Percentiles rank a stretch among this genome's conserved stretches.
Conservation (phyloP, 352 stramenopile species). For the Phytophthora sansomeana region DNA sequence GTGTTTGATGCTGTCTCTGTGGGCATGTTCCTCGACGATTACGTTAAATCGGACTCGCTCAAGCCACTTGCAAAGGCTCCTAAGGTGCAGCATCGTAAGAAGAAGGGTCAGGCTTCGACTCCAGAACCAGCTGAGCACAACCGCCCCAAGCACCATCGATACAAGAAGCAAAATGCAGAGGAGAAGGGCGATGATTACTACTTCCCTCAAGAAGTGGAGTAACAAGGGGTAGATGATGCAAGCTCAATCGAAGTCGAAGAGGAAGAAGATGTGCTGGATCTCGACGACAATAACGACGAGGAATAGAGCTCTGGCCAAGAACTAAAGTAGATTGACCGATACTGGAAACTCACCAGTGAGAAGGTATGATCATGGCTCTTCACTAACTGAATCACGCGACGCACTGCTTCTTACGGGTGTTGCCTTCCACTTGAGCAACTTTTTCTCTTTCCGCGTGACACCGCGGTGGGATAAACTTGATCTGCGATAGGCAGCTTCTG, state of each 20-base stretch:
- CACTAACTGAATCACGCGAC: constrained; percentile 20
- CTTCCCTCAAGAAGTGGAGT: constrained; percentile 44
- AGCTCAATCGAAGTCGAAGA: constrained; percentile 48
- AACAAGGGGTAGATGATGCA: constrained; percentile 33
- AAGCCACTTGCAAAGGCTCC: constrained; percentile 63
- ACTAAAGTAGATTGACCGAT: not conserved
- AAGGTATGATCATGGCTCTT: constrained; percentile 13
- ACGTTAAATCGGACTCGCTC: constrained; percentile 39
- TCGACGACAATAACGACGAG: constrained; percentile 53
- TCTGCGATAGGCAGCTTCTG: constrained; percentile 21
- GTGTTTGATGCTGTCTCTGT: constrained; percentile 67
- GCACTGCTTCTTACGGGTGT: constrained; percentile 47
- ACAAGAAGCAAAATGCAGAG: constrained; percentile 36
- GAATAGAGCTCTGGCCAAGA: constrained; percentile 15
- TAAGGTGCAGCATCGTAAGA: constrained; percentile 57
- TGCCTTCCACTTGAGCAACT: constrained; percentile 66
- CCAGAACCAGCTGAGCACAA: constrained; percentile 19
- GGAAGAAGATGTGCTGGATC: constrained; percentile 61
- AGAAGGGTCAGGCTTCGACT: constrained; percentile 18
- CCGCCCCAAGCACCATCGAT: constrained; percentile 7
- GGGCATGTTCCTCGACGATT: constrained; percentile 61
- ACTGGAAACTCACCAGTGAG: constrained; percentile 5
- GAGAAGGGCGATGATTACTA: constrained; percentile 54
- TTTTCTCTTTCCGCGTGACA: constrained; percentile 22
- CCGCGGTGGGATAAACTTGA: constrained; percentile 18